A percentile compares a stretch with the other conserved stretches of the same genome.
Conservation (phyloP, 2,329 filamentous ascomycete species). For the Arthroderma sp. region DNA sequence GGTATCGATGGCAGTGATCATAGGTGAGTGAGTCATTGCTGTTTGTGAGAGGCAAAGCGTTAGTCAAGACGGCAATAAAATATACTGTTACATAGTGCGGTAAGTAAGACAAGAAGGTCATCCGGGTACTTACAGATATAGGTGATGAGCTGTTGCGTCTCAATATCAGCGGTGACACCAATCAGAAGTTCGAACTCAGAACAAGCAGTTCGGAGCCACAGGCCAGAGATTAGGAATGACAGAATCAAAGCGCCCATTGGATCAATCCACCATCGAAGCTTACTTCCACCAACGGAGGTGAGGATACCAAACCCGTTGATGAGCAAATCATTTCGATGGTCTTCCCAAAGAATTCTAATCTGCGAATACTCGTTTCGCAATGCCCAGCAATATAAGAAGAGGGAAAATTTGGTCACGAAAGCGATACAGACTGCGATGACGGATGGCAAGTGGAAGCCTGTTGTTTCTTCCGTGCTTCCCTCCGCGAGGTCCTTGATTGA, state of each 20-base stretch:
- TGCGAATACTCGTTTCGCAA: slow-evolving; percentile 84
- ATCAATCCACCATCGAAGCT: slow-evolving; percentile 89
- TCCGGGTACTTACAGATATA: slow-evolving; percentile 45
- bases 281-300: slow-evolving; percentile 79
- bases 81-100: neutral
- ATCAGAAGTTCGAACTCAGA: slow-evolving; percentile 83
- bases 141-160: slow-evolving; percentile 84
- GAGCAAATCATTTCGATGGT: slow-evolving; percentile 92
- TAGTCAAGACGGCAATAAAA: neutral
- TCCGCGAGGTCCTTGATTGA: slow-evolving; percentile 56
- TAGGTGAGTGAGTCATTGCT: slow-evolving; percentile 72
- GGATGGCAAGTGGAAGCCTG: slow-evolving; percentile 64
- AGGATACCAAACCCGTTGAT: slow-evolving; percentile 91
- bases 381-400: slow-evolving; percentile 89
- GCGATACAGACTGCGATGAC: slow-evolving; percentile 75
- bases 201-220: slow-evolving; percentile 80
- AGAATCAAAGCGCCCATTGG: slow-evolving; percentile 79
- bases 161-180: slow-evolving; percentile 71
- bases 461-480: slow-evolving; percentile 37
- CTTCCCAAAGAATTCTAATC: slow-evolving; percentile 85
- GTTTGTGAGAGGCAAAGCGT: neutral
- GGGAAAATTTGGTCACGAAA: slow-evolving; percentile 65
- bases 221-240: slow-evolving; percentile 59
- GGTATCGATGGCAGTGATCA: slow-evolving; percentile 79
- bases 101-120: neutral